Conservation (phyloP, 306 rosid species). For the Citrullus mucosospermus region DNA sequence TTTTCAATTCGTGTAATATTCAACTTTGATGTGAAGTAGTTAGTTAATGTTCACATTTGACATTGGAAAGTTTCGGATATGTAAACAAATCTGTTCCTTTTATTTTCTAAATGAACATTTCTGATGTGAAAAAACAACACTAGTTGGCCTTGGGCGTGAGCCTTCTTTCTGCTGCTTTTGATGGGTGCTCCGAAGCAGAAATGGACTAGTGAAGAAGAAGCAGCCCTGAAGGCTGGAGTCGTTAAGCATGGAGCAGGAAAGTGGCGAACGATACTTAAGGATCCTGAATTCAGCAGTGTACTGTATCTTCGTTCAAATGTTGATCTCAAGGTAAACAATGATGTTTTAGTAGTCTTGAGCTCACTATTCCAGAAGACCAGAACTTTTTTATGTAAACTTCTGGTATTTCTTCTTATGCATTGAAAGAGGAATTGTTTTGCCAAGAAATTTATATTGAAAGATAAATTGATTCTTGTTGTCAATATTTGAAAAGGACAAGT, state of each 20-base stretch:
- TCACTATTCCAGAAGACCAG: not conserved
- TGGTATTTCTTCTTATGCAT: not conserved
- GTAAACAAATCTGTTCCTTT: not conserved
- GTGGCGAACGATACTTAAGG: constrained; percentile 95
- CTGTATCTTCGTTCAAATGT: constrained; percentile 85
- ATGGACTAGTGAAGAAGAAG: constrained; percentile 87
- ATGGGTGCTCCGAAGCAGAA: constrained; percentile 99
- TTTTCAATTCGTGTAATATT: not conserved
- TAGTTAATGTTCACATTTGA: not conserved
- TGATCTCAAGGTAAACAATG: constrained; percentile 69
- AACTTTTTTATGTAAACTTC: not conserved
- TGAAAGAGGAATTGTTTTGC: not conserved
- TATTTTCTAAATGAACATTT: not conserved
- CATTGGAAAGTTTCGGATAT: not conserved
- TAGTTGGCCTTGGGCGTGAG: not conserved
- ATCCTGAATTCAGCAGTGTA: constrained; percentile 71
- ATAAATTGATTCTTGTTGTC: not conserved
- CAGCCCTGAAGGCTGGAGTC: constrained; percentile 94
- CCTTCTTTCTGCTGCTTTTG: constrained; percentile 13
- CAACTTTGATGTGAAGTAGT: not conserved
- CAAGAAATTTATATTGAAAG: not conserved
- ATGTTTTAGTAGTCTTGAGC: not conserved
- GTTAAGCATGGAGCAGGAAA: constrained; percentile 94
- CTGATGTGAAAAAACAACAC: not conserved
- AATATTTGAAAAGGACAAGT: constrained; percentile 59